Percentiles rank a stretch among this genome's conserved stretches.
These are phyloP conservation scores for Sugiyamaella sp. DNA, from an alignment of 1,139 yeast species.

Conservation along the genomic window DNA sequence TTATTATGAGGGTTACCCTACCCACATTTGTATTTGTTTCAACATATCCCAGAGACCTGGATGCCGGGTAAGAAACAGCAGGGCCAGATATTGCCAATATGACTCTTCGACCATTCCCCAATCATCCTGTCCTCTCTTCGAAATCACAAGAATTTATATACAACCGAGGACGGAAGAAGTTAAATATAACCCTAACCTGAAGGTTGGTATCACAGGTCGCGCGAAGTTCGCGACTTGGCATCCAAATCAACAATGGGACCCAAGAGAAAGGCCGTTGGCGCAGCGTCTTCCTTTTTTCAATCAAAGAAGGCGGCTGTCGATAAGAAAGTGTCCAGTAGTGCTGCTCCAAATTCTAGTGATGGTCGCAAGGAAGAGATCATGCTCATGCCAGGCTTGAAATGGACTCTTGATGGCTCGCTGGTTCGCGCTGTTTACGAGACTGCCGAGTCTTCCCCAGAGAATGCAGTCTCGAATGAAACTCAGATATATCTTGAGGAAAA, in stretches of 20 bases:
- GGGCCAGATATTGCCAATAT: too few species aligned
- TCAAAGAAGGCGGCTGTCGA: slow-evolving; percentile 2
- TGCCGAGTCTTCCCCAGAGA: not conserved
- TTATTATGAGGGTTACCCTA: too few species aligned
- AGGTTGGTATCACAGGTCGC: too few species aligned
- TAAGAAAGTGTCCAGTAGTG: not conserved
- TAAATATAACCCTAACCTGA: too few species aligned
- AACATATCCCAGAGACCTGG: too few species aligned
- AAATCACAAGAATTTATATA: too few species aligned
- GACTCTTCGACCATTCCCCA: too few species aligned
- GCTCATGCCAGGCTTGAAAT: slow-evolving; percentile 3
- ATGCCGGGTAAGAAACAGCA: too few species aligned
- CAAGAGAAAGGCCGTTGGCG: slow-evolving; percentile 12
- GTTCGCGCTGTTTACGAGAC: slow-evolving; percentile 9
- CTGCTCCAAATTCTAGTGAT: not conserved
- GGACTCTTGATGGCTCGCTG: slow-evolving; percentile 15
- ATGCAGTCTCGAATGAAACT: not conserved
- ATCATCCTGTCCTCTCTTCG: too few species aligned
- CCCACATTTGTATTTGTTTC: too few species aligned
- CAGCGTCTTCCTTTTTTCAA: slow-evolving; percentile 8
- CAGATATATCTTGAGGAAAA: too few species aligned
- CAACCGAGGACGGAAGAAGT: too few species aligned
- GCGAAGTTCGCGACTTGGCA: not conserved
- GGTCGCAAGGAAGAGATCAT: not conserved
- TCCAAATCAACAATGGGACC: slow-evolving; percentile 6